These are phyloP conservation scores for Fagopyrum esculentum DNA, from an alignment of 148 eudicot genomes.

Conservation along the genomic window DNA sequence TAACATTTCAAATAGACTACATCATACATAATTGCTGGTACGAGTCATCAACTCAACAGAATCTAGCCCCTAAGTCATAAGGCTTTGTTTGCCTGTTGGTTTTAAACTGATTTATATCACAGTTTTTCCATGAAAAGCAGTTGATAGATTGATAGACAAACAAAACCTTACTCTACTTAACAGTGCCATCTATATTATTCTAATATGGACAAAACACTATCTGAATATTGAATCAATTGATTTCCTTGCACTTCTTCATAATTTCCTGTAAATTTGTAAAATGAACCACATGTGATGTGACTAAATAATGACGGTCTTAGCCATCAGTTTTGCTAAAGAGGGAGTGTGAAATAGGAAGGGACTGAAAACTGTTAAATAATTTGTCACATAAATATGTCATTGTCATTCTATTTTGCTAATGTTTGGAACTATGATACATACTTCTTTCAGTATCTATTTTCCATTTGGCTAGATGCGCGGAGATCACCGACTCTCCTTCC, in stretches of 20 bases:
- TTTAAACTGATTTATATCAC: too few relatives aligned
- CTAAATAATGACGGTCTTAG: neutral
- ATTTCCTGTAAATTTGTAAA: neutral
- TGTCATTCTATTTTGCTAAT: neutral
- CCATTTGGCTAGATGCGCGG: too few relatives aligned
- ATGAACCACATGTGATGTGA: neutral
- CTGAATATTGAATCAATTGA: neutral
- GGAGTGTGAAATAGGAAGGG: neutral
- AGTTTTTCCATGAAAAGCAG: too few relatives aligned
- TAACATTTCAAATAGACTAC: neutral
- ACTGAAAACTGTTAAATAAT: neutral
- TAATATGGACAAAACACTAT: neutral
- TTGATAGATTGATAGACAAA: too few relatives aligned
- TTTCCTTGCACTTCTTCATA: neutral
- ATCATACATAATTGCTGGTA: neutral
- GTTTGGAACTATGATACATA: too few relatives aligned
- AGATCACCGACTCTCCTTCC: too few relatives aligned
- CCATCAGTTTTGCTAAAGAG: neutral
- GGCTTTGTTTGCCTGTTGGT: too few relatives aligned
- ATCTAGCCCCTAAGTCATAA: neutral
- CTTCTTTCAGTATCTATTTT: too few relatives aligned
- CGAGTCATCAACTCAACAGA: neutral
- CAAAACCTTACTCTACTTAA: neutral
- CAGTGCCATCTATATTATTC: neutral
- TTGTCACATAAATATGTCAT: neutral